These are phyloP conservation scores for Medicago lupulina DNA, from an alignment of 306 rosid genomes.

Conservation along the genomic window DNA sequence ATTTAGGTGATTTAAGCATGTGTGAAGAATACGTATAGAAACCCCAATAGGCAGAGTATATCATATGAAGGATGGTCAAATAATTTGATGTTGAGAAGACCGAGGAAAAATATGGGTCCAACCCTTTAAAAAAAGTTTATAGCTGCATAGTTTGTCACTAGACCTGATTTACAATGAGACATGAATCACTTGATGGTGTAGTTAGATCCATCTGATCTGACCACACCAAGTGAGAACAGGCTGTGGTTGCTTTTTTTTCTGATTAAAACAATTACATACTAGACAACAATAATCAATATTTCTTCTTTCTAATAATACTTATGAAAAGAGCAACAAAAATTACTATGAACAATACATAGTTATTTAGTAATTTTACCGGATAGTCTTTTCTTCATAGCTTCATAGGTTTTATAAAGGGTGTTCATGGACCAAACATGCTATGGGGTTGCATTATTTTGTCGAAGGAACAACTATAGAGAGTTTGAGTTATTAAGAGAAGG, in stretches of 20 bases:
- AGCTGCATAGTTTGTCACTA: background rate
- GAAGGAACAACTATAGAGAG: constrained; percentile 2
- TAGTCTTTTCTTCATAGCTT: constrained; percentile 9
- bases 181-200: background rate
- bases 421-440: background rate
- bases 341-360: background rate
- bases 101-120: background rate
- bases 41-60: too few relatives aligned
- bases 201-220: background rate
- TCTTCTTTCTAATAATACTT: constrained; percentile 14
- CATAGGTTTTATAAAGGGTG: background rate
- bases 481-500: constrained; percentile 26
- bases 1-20: too few relatives aligned
- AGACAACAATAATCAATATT: background rate
- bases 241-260: background rate
- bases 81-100: background rate
- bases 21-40: too few relatives aligned
- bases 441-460: constrained; percentile 8
- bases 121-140: constrained; percentile 1
- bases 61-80: background rate
- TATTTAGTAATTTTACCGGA: constrained; percentile 2
- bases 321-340: background rate
- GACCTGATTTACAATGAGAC: constrained; percentile 7
- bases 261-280: background rate
- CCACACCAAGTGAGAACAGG: background rate